Evolutionary conservation across 2,329 filamentous ascomycete species (phyloP), one percentile per base, ranked within the genome.

Genomic region (Colletotrichum australisinense): DNA sequence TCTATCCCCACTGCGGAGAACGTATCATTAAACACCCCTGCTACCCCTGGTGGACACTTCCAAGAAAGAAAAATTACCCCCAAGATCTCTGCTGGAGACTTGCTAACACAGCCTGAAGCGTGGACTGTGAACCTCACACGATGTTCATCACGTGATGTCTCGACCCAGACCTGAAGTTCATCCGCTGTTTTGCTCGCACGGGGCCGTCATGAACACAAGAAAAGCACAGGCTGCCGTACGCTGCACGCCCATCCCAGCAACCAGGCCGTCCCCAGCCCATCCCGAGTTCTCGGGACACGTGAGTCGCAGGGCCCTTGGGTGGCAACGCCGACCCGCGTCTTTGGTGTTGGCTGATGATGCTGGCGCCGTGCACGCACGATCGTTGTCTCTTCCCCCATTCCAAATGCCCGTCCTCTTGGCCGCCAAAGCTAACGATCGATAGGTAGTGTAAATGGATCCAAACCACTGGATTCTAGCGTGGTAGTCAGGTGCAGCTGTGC

Each of bases 1-100:
- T 70, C 52, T 46, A 22, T 58, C 70, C 49, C 70, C 70, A 73
- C 70, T 65, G 67, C 26, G 70, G 70, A 65, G 67, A 60, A 60
- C 28, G 28, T 56, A 55, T 70, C 56, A 65, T 69, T 57, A 60
- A 64, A 73, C n/a, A 24, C 46, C 46, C 60, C 46, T 53, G 60
- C n/a, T 49, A 53, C 32, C 42, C n/a, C 14, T 7, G 26, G 60
- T 63, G 42, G 60, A 12, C n/a, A 46, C 14, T 30, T 26, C n/a
- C 60, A 63, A 53, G 28, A 30, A 52, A 19, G 11, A 26, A 30
- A 16, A 38, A 12, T 26, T 4, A 35, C 16, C 6, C 11, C 49
- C 46, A n/a, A 28, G 38, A 24, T 35, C 16, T 32, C 52, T 16
- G 28, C 46, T 59, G 42, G 42, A 67, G 55, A 67, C 42, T 49